Base-by-base conservation (phyloP, 1,139 yeast genomes). In the Pichia sp. region DNA sequence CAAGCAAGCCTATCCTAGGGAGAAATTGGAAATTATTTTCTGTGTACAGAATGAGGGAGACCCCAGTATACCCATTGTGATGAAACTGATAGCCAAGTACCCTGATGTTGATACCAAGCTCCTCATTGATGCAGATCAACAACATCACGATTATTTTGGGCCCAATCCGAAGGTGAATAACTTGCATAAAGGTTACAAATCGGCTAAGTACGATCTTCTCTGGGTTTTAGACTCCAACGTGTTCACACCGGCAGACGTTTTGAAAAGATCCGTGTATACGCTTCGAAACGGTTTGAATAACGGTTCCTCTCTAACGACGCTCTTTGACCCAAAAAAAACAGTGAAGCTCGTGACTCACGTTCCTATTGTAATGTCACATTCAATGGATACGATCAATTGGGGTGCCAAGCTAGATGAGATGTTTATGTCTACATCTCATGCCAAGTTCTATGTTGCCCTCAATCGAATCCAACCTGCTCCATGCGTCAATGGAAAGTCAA, bases 211-310 rank as follows among this genome's bases (percentile, higher is more conserved):
- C 56, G 95, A 86, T 53, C 70, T 82, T 22, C 50, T 86, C 12
- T 86, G 96, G 96, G 74, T 85, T n/a, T 67, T 84, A 63, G 96
- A 86, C 56, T 77, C 91, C 29, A 86, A 86, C 52, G 93, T 83
- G 7, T 83, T 88, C 85, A 84, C 82, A 2, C 62, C 76, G 28
- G 73, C 80, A 0, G 73, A 79, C 26, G 69, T 86, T 1, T 61
- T 86, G 46, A 59, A 64, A n/a, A 69, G 88, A 41, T 81, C 94
- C 1, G 78, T 84, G 5, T 60, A 57, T 16, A 63, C 81, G 2
- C 32, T 38, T 57, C 60, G n/a, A 25, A 35, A 44, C n/a, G 35
- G 40, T 31, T 20, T 37, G 8, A 37, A 40, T 18, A 38, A 37
- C 27, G 42, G 39, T 4, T 33, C 42, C 1, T 26, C 34, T 5